These are phyloP conservation scores for Eimeria mitis DNA, from an alignment of 169 alveolate genomes.

Conservation along the genomic window DNA sequence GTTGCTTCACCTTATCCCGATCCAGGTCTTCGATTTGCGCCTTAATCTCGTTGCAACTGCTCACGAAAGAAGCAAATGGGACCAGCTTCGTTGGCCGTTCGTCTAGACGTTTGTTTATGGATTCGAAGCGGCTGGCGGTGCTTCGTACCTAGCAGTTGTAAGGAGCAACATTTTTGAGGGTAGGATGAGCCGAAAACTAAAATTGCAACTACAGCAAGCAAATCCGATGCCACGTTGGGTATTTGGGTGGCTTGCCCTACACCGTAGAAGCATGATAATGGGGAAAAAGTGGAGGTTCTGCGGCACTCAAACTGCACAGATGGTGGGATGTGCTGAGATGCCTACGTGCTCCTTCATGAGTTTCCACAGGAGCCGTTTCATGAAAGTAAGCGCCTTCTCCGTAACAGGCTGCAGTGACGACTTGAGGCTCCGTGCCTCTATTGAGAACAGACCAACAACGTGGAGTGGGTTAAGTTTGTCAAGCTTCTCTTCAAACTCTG, in stretches of 20 bases:
- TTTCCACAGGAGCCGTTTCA: constrained; percentile 77
- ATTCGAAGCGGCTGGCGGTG: constrained; percentile 59
- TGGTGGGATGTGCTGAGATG: not conserved
- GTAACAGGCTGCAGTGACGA: constrained; percentile 63
- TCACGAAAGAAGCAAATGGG: constrained; percentile 70
- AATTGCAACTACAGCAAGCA: not conserved
- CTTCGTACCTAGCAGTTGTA: constrained; percentile 28
- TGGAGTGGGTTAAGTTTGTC: constrained; percentile 80
- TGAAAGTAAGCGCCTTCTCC: constrained; percentile 77
- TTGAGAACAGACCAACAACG: constrained; percentile 80
- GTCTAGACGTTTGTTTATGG: constrained; percentile 68
- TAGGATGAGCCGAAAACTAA: not conserved
- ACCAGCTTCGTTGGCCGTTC: constrained; percentile 71
- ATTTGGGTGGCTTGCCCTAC: not conserved
- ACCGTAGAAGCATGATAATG: too few species aligned
- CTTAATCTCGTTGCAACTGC: constrained; percentile 67
- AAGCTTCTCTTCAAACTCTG: constrained; percentile 76
- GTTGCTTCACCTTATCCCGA: constrained; percentile 34
- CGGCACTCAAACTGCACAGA: not conserved
- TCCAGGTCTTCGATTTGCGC: constrained; percentile 72
- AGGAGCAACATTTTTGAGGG: not conserved
- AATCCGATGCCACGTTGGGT: not conserved
- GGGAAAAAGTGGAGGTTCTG: not conserved
- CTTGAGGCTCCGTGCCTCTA: constrained; percentile 69
- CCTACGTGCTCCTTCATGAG: constrained; percentile 79